Base-by-base conservation (phyloP, 2,329 filamentous ascomycete species). In the Sporothrix variecibatus region DNA sequence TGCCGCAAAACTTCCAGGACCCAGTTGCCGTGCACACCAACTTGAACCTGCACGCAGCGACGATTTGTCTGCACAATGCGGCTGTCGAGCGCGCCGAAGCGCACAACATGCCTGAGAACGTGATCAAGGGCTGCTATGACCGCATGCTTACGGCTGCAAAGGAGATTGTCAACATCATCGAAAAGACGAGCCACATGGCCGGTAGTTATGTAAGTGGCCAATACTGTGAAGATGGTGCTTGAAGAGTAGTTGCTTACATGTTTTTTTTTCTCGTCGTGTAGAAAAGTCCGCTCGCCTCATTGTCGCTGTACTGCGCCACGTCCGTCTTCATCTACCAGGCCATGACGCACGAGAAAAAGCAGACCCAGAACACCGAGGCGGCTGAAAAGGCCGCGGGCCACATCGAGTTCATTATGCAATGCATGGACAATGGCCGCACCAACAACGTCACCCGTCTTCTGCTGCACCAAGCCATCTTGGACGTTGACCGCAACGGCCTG, bases 31-130 rank as follows among this genome's bases (percentile, higher is more conserved):
- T 97, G 0, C 95, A 97, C 80, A 86, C 91, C 70, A 97, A 97
- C 77, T 92, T 98, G 85, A 94, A 93, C 79, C 88, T 98, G 2
- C 95, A 98, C 79, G 94, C 94, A 0, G 92, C 93, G 0, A 89
- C 93, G 9, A 97, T 98, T 72, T 97, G 94, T 80, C 85, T 98
- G 5, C 95, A 98, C 79, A 94, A 97, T 81, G 93, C 94, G 0
- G 94, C 95, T 1, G 91, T 96, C 9, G 94, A 95, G 82, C 95
- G 93, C 79, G 92, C 92, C 0, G 92, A 94, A 73, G 91, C 91
- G 78, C 87, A 95, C 79, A 87, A 88, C 1, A 83, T 97, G 72
- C 87, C 91, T 0, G 84, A 87, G 0, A 86, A 87, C 40, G 87
- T 96, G 38, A 90, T 90, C 73, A 88, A 90, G 17, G 88, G 91